These are phyloP conservation scores for Colletotrichum navitas DNA, from an alignment of 2,329 filamentous ascomycete species.

Conservation along the genomic window DNA sequence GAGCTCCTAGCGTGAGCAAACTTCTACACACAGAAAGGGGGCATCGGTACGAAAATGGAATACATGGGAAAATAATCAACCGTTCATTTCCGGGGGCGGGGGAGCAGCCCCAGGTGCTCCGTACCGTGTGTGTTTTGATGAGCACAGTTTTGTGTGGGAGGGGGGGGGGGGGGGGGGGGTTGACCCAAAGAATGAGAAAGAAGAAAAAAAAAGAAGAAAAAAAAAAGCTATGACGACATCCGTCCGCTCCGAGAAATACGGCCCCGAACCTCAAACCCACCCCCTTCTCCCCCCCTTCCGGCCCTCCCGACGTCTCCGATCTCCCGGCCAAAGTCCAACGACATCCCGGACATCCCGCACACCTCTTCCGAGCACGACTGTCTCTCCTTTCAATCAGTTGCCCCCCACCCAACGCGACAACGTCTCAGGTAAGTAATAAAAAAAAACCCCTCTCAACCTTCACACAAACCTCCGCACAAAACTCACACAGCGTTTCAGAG, in stretches of 20 bases:
- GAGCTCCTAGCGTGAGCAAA: too few relatives aligned
- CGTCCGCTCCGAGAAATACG: slow-evolving; percentile 37
- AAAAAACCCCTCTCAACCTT: not conserved
- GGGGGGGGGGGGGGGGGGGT: too few relatives aligned
- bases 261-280: slow-evolving; percentile 27
- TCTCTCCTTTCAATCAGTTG: not conserved
- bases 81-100: not conserved
- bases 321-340: not conserved
- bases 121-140: slow-evolving; percentile 3
- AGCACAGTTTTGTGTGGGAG: slow-evolving; percentile 6
- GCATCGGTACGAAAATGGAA: not conserved
- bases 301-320: not conserved
- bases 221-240: slow-evolving; percentile 35
- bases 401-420: not conserved
- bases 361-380: not conserved
- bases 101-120: not conserved
- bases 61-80: not conserved
- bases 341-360: not conserved
- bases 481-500: not conserved
- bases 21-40: too few relatives aligned
- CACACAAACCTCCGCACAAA: not conserved
- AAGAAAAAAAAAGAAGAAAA: not conserved
- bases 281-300: too few relatives aligned
- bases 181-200: not conserved
- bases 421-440: not conserved